Evolutionary conservation across 1,284 basidiomycete genomes (phyloP), one percentile per base, ranked within the genome.

Genomic region (Boletus smithii): DNA sequence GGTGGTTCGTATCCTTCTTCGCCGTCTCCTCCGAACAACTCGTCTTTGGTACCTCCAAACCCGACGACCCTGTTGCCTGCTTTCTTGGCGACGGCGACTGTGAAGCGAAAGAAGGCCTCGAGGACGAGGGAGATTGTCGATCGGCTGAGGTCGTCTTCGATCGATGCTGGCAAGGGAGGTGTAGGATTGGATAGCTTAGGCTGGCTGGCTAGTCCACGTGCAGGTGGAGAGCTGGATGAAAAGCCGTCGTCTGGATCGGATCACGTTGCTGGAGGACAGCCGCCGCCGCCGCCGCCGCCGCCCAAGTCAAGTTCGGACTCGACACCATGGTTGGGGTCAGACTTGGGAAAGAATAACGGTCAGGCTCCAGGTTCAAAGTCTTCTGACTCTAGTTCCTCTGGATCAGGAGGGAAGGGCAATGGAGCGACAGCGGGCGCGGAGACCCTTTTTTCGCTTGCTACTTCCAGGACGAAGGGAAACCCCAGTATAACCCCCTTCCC

Each of bases 81-180:
- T 0, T 64, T 61, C 40, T 40, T 61, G 8, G 46, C 59, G 2
- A 56, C 54, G 13, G 18, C 57, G 23, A 23, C 27, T 16, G 49
- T 42, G 37, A 61, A 65, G 36, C 55, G 55, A 13, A 63, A 61
- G 50, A 61, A 60, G 51, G 14, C 42, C 8, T 66, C 62, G 20
- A 50, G 58, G 33, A 62, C 63, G 47, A 58, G 61, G 18, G 60
- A 62, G 46, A 66, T 62, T 30, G 59, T 62, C 3, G 60, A 66
- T 44, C 57, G 47, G 26, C 17, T 66, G 39, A 58, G 60, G 47
- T 62, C 60, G 27, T 51, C 50, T 33, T 65, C 58, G 16, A 36
- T 59, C 7, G 58, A 63, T 49, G 49, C 30, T 1, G 60, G 55
- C 11, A 61, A 48, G 42, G 46, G 47, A 9, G 18, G 31, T 24